These are phyloP conservation scores for Camelina laxa DNA, from an alignment of 345 rosid genomes.

Conservation along the genomic window DNA sequence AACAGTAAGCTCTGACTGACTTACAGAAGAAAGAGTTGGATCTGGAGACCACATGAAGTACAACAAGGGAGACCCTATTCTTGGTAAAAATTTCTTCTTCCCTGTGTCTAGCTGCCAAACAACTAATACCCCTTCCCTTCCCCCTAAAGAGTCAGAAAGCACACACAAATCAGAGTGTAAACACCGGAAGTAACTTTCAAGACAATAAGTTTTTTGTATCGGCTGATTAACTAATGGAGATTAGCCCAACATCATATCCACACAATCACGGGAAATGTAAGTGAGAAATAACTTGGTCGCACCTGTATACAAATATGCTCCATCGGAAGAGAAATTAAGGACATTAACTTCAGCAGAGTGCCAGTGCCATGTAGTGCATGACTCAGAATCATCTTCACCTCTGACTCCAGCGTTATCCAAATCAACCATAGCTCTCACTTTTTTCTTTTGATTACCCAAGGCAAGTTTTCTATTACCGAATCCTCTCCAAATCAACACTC, in stretches of 20 bases:
- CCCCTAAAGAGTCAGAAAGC: conserved; percentile 57
- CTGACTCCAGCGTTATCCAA: conserved; percentile 89
- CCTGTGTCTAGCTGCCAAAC: conserved; percentile 98
- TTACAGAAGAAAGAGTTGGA: conserved; percentile 86
- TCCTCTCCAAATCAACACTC: conserved; percentile 91
- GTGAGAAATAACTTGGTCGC: background rate
- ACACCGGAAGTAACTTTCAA: background rate
- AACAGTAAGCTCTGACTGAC: conserved; percentile 38
- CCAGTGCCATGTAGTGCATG: conserved; percentile 91
- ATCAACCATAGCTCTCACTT: conserved; percentile 39
- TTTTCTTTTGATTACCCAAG: conserved; percentile 35
- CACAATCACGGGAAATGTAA: no score
- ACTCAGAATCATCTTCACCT: conserved; percentile 89
- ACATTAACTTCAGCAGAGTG: conserved; percentile 73
- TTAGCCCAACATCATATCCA: background rate
- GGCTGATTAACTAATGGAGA: background rate
- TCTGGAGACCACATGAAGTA: conserved; percentile 76
- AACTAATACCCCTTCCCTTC: conserved; percentile 96
- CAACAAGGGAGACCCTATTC: conserved; percentile 90
- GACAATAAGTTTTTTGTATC: background rate
- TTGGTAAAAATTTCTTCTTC: conserved; percentile 90
- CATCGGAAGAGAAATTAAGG: conserved; percentile 89
- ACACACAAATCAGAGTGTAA: background rate
- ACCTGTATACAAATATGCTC: conserved; percentile 91
- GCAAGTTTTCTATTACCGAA: conserved; percentile 65